Conservation (phyloP, 768 basidiomycete genomes). For the Boletus fagicola region DNA sequence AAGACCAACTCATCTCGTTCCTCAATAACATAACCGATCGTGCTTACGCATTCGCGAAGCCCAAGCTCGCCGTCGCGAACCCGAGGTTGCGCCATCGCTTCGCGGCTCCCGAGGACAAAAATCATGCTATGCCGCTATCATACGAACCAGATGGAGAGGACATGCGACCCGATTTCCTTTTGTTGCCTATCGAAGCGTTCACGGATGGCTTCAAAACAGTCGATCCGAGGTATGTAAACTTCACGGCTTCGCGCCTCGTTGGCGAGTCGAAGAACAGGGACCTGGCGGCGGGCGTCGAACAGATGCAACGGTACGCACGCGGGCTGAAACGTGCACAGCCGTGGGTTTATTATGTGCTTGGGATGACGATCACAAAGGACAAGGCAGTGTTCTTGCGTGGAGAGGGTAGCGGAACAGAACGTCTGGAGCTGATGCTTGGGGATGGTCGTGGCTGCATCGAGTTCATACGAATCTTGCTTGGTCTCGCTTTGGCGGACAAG, state of each 20-base stretch:
- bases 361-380: not conserved
- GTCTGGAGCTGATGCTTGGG: slow-evolving; percentile 3
- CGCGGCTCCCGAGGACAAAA: not conserved
- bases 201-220: not conserved
- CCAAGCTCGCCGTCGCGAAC: not conserved
- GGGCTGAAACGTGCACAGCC: slow-evolving; percentile 4
- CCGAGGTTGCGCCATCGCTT: not conserved
- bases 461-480: slow-evolving; percentile 11
- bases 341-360: slow-evolving; percentile 9
- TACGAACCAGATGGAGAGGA: slow-evolving; percentile 3
- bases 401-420: slow-evolving; percentile 10
- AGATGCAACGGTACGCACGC: slow-evolving; percentile 8
- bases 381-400: no score
- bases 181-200: slow-evolving; percentile 13
- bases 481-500: slow-evolving; percentile 4
- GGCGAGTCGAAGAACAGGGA: slow-evolving; percentile 8
- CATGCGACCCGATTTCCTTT: slow-evolving; percentile 11
- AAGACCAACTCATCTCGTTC: slow-evolving; percentile 7
- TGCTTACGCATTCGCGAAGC: not conserved
- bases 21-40: not conserved
- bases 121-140: not conserved
- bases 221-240: not conserved
- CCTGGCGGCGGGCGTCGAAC: not conserved
- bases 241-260: not conserved
- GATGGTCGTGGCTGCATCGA: slow-evolving; percentile 8